These are phyloP conservation scores for Trichosanthes cucumerina DNA, from an alignment of 306 rosid genomes.

Conservation along the genomic window DNA sequence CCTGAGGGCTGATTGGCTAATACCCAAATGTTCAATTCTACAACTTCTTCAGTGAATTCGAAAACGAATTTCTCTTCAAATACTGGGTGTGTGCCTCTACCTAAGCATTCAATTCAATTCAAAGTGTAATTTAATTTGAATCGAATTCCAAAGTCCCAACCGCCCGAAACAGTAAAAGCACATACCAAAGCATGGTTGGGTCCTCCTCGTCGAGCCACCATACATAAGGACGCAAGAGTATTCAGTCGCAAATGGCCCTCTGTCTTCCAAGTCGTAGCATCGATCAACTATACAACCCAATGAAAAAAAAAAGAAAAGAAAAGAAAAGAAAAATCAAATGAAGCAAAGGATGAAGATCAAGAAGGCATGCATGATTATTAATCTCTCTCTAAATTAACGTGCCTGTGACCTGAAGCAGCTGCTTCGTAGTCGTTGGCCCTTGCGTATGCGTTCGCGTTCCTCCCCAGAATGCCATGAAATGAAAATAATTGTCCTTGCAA, in stretches of 20 bases:
- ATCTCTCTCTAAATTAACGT: not conserved
- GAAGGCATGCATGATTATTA: not conserved
- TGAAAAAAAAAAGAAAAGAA: not conserved
- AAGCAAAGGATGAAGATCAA: not conserved
- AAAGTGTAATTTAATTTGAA: not conserved
- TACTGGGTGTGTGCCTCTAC: not conserved
- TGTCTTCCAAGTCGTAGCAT: conserved; percentile 8
- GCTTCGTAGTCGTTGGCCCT: not conserved
- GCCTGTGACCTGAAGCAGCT: not conserved
- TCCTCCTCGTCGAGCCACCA: not conserved
- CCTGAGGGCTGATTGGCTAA: not conserved
- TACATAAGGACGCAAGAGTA: not conserved
- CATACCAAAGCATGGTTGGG: not conserved
- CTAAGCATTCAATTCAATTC: not conserved
- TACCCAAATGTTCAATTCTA: not conserved
- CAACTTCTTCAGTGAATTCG: not conserved
- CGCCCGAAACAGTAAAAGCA: not conserved
- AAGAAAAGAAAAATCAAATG: not conserved
- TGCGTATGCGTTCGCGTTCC: too few species aligned
- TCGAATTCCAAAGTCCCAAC: not conserved
- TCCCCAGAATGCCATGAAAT: not conserved
- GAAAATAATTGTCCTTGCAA: not conserved
- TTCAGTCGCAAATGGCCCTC: not conserved
- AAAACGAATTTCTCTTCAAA: not conserved
- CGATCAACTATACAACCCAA: not conserved